Evolutionary conservation across 2,329 filamentous ascomycete genomes (phyloP).

Genomic region (Daldinia eschscholtzii): DNA sequence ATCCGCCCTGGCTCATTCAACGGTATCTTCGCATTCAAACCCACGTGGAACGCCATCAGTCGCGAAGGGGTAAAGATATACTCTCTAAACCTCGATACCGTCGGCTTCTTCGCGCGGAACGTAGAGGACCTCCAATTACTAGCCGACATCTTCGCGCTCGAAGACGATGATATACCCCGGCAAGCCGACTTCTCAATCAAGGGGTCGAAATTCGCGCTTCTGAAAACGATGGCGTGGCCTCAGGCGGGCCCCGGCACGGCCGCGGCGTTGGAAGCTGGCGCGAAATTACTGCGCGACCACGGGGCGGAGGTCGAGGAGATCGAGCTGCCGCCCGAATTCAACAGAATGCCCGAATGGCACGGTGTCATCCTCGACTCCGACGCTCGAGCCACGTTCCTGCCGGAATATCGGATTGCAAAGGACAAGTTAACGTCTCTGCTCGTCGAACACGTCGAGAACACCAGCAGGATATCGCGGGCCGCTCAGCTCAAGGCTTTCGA

Average conservation of each 20-base stretch:
- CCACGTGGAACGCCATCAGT: constrained; percentile 73
- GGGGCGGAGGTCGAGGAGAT: constrained; percentile 70
- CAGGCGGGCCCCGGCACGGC: constrained; percentile 60
- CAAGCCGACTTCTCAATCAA: constrained; percentile 53
- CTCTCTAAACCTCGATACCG: constrained; percentile 70
- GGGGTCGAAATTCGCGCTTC: constrained; percentile 66
- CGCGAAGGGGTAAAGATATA: constrained; percentile 72
- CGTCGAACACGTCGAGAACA: constrained; percentile 65
- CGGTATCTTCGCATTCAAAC: constrained; percentile 74
- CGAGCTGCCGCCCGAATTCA: constrained; percentile 63
- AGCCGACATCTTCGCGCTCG: constrained; percentile 64
- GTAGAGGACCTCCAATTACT: constrained; percentile 70
- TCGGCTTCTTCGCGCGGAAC: constrained; percentile 70
- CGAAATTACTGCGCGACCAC: constrained; percentile 56
- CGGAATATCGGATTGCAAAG: constrained; percentile 64
- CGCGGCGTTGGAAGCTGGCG: constrained; percentile 58
- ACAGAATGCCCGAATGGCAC: constrained; percentile 65
- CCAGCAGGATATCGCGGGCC: constrained; percentile 57
- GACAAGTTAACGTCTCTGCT: constrained; percentile 61
- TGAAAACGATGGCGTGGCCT: constrained; percentile 66
- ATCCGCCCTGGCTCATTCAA: constrained; percentile 75
- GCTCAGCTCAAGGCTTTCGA: constrained; percentile 68
- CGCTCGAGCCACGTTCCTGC: constrained; percentile 65
- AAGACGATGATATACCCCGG: constrained; percentile 64
- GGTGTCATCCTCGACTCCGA: constrained; percentile 63